Evolutionary conservation across 2,329 filamentous ascomycete genomes (phyloP).

Genomic region (Fusarium nodosum): DNA sequence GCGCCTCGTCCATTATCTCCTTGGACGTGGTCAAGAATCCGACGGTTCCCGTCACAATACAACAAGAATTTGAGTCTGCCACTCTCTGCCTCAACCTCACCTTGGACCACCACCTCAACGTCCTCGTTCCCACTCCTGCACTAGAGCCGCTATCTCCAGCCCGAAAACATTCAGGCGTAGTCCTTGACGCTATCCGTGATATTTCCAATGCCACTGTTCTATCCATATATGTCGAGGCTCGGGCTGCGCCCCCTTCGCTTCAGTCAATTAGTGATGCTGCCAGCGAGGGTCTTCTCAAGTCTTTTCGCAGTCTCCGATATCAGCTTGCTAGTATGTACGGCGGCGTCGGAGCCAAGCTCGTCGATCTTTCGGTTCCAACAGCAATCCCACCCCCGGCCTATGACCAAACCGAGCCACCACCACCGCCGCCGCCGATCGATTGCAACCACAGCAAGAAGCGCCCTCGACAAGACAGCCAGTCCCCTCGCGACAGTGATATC

Average conservation of each 20-base stretch:
- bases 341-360: slow-evolving; percentile 26
- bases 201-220: slow-evolving; percentile 17
- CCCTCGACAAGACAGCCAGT: slow-evolving; percentile 9
- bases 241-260: background rate
- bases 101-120: slow-evolving; percentile 5
- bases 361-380: background rate
- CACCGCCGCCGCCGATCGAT: slow-evolving; percentile 19
- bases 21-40: slow-evolving; percentile 8
- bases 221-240: slow-evolving; percentile 27
- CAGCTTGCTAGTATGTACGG: slow-evolving; percentile 35
- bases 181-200: slow-evolving; percentile 33
- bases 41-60: background rate
- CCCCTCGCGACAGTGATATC: background rate
- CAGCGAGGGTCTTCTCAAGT: slow-evolving; percentile 11
- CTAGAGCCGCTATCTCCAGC: slow-evolving; percentile 18
- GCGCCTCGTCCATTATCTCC: slow-evolving; percentile 18
- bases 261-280: slow-evolving; percentile 22
- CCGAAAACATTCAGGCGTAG: slow-evolving; percentile 21
- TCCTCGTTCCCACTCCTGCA: slow-evolving; percentile 12
- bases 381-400: slow-evolving; percentile 12
- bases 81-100: slow-evolving; percentile 12
- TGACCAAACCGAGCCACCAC: background rate
- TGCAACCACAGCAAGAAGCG: slow-evolving; percentile 15
- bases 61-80: slow-evolving; percentile 19
- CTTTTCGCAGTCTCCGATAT: slow-evolving; percentile 1